Conservation (phyloP, 768 basidiomycete species). For the Termitomyces sp. region DNA sequence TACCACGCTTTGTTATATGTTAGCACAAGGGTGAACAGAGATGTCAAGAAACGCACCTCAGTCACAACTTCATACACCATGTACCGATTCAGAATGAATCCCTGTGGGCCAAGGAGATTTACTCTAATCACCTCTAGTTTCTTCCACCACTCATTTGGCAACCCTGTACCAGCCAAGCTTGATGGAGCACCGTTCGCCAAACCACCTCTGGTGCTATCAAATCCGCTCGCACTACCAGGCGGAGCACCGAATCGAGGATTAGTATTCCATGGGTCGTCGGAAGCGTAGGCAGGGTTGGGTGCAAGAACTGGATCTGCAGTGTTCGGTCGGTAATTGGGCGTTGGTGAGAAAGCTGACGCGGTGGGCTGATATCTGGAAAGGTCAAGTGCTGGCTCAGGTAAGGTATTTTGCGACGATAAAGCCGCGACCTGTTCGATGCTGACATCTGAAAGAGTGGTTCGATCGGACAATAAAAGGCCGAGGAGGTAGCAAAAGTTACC, state of each 20-base stretch:
- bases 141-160: slow-evolving; percentile 87
- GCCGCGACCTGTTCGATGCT: slow-evolving; percentile 80
- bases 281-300: slow-evolving; percentile 6
- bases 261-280: slow-evolving; percentile 68
- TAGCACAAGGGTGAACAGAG: slow-evolving; percentile 2
- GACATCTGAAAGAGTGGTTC: slow-evolving; percentile 44
- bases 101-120: slow-evolving; percentile 80
- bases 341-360: slow-evolving; percentile 44
- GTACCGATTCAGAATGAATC: slow-evolving; percentile 86
- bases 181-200: slow-evolving; percentile 48
- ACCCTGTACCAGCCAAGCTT: slow-evolving; percentile 62
- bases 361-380: slow-evolving; percentile 54
- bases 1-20: slow-evolving; percentile 41
- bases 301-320: slow-evolving; percentile 26
- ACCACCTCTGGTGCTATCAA: slow-evolving; percentile 25
- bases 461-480: not conserved
- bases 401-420: slow-evolving; percentile 70
- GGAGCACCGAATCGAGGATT: slow-evolving; percentile 32
- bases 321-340: slow-evolving; percentile 38
- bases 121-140: slow-evolving; percentile 70
- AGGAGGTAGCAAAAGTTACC: slow-evolving; percentile 36
- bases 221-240: slow-evolving; percentile 23
- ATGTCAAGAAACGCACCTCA: slow-evolving; percentile 49
- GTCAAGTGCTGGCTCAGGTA: slow-evolving; percentile 72
- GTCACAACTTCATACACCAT: slow-evolving; percentile 80